Conservation (phyloP, 331 rosid species). For the Spiraea crenata region DNA sequence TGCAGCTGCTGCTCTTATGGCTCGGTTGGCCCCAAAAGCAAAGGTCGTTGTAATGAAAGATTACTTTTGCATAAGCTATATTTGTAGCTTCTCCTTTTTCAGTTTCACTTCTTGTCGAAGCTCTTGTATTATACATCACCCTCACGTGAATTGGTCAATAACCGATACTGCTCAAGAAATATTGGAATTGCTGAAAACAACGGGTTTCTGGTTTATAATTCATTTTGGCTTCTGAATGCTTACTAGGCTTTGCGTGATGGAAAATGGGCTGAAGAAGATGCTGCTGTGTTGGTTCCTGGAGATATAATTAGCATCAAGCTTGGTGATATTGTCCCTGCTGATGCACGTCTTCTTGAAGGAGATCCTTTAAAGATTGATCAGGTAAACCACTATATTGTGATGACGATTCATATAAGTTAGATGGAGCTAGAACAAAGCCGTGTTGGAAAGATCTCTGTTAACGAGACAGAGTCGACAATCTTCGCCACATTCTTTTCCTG, state of each 20-base stretch:
- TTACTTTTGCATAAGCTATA: not conserved
- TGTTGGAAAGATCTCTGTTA: not conserved
- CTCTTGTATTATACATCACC: not conserved
- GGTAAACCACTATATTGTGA: constrained; percentile 26
- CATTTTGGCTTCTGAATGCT: not conserved
- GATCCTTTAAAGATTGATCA: constrained; percentile 82
- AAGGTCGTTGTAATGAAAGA: constrained; percentile 37
- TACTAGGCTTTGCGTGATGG: constrained; percentile 61
- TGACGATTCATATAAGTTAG: not conserved
- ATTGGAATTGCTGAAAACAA: not conserved
- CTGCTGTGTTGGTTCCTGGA: constrained; percentile 68
- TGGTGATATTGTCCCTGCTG: constrained; percentile 75
- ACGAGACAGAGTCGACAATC: not conserved
- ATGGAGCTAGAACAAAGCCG: not conserved
- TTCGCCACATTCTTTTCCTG: not conserved
- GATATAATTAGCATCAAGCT: constrained; percentile 75
- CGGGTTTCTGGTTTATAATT: not conserved
- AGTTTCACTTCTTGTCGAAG: not conserved
- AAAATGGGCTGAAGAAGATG: constrained; percentile 79
- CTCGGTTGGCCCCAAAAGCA: constrained; percentile 69
- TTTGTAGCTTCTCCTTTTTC: not conserved
- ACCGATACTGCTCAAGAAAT: too few relatives aligned
- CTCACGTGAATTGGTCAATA: not conserved
- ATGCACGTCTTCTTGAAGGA: constrained; percentile 74
- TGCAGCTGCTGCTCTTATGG: constrained; percentile 76